Evolutionary conservation across 495 filamentous ascomycete species (phyloP), one percentile per base, ranked within the genome.

Genomic region (Pyrenopolyporus hunteri): DNA sequence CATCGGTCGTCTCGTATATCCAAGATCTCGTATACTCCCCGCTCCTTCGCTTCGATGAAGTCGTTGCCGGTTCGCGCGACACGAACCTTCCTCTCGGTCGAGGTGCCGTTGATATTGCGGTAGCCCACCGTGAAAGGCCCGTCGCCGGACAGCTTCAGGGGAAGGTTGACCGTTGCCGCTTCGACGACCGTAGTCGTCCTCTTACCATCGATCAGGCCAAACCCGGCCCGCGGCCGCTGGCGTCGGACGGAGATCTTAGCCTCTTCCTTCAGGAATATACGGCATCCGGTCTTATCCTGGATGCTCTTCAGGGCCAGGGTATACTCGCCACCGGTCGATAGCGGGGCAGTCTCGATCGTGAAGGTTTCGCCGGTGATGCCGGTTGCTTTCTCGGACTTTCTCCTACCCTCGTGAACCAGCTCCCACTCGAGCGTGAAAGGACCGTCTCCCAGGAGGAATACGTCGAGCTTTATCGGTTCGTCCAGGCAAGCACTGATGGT

Each of bases 381-480:
- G 6, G 84, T 77, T n/a, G 85, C 77, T 17, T 81, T 82, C 57
- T 87, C 78, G 40, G 89, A 87, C 19, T 81, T 85, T 45, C 91
- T 83, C 75, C 89, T 96, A 28, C 92, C 92, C 57, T 89, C 87
- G 70, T 98, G 89, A n/a, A 97, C 82, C 23, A 98, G 75, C 69
- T 98, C 94, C 75, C 96, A 98, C 63, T 97, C 91, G 6, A 98
- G 70, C n/a, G 77, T 88, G 80, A 91, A 96, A 0, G 94, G 94
- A 14, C 83, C 78, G 57, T 96, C 91, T 26, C 95, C 94, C 46
- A 86, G 75, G 37, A 97, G 83, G 51, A 78, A 72, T 32, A 98
- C 83, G 35, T 89, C 82, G 16, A 93, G 83, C 19, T 84, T 81
- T 4, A 91, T 83, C 20, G 86, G 81, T 49, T 96, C 87, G 23